Percentiles rank a stretch among this genome's conserved stretches.
phyloP scores from a whole-genome alignment of 129 eudicot genomes.

The Flaveria linearis region DNA sequence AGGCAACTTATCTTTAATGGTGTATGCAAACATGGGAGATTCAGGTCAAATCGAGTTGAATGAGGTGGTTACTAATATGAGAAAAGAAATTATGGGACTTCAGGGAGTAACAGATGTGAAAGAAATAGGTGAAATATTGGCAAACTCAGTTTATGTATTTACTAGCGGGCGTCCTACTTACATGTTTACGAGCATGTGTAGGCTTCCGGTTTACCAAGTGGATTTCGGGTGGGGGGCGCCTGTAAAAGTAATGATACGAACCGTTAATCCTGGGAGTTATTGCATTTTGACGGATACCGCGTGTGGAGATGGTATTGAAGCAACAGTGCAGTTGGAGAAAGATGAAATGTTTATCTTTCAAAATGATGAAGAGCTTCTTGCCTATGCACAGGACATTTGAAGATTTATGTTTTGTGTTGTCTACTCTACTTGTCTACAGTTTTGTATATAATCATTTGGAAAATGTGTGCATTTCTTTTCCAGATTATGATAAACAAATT shows the following conservation, averaged over 20 bases:
- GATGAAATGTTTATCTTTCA: conserved; percentile 1
- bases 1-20: not conserved
- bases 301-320: conserved; percentile 13
- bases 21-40: not conserved
- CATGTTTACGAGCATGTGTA: not conserved
- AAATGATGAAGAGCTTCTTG: conserved; percentile 8
- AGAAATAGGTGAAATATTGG: not conserved
- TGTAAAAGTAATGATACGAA: not conserved
- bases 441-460: not conserved
- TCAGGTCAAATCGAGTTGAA: not conserved
- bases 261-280: not conserved
- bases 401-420: not conserved
- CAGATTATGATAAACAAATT: no score
- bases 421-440: not conserved
- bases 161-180: conserved; percentile 1
- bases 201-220: conserved; percentile 10
- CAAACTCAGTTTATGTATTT: not conserved
- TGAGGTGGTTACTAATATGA: not conserved
- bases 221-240: conserved; percentile 5
- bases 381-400: not conserved
- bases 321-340: conserved; percentile 12
- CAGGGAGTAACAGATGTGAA: not conserved
- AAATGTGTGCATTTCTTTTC: no score
- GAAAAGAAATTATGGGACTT: not conserved
- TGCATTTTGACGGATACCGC: not conserved